These are phyloP conservation scores for Haematococcus lacustris DNA, from an alignment of 139 green algal genomes.

Conservation along the genomic window DNA sequence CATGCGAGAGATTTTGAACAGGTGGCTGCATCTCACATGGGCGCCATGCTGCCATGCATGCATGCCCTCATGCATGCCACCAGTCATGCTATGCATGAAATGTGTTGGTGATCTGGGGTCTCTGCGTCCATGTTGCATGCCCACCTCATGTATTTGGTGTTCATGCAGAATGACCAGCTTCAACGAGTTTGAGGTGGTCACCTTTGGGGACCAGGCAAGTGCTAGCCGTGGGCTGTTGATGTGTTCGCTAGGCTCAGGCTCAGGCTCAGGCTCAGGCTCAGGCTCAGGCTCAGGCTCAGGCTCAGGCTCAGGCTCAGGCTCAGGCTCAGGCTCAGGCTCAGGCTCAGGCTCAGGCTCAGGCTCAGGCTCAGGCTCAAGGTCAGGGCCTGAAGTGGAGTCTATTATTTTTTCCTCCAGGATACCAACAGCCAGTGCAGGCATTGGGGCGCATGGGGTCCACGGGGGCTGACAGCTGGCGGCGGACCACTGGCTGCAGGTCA, in stretches of 20 bases:
- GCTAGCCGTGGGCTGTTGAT: background rate
- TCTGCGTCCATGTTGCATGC: no score
- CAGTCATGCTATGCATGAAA: slow-evolving; percentile 60
- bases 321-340: no score
- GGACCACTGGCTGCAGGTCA: slow-evolving; percentile 25
- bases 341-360: no score
- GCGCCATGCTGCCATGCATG: no score
- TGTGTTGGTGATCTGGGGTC: no score
- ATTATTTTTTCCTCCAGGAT: background rate
- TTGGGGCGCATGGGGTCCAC: background rate
- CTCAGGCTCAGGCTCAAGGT: no score
- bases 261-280: no score
- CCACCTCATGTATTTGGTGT: no score
- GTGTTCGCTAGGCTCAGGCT: background rate
- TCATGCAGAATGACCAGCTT: slow-evolving; percentile 61
- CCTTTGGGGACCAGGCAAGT: slow-evolving; percentile 57
- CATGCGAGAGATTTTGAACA: background rate
- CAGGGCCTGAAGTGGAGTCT: background rate
- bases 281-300: background rate
- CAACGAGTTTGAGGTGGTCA: slow-evolving; percentile 84
- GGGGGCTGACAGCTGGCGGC: background rate
- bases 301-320: background rate
- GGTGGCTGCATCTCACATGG: no score
- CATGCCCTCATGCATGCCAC: no score
- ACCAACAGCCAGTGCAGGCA: background rate